Base-by-base conservation (phyloP, 2,329 filamentous ascomycete species). In the Fusarium avenaceum region DNA sequence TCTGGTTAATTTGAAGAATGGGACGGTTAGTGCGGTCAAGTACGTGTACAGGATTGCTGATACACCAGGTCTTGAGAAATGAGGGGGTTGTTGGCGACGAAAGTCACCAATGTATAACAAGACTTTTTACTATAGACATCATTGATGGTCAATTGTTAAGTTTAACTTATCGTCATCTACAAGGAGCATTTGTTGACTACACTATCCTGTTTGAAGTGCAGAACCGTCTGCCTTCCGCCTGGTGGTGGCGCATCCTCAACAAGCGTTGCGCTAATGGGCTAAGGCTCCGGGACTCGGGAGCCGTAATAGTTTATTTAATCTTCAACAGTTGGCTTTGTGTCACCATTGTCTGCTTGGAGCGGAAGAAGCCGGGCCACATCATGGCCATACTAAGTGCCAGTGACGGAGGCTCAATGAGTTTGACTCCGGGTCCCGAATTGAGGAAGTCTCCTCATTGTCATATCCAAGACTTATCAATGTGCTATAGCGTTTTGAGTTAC, bases 41-140 rank as follows among this genome's bases (percentile, higher is more conserved):
- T 69, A 62, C 32, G 51, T 68, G 1, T 69, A 62, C 2, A 53
- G 14, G 7, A 66, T 68, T 2, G 22, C 50, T 2, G 65, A 69
- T 7, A 68, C 65, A 3, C 59, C 59, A 2, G 46, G 65, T 13
- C 8, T 55, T 0, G 42, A 32, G 7, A n/a, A 10, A 11, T 33
- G 43, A 61, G 17, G 11, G 9, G 17, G 9, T 2, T n/a, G 30
- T 33, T 15, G 7, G 11, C 7, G 13, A 15, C 30, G 30, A 33
- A 7, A 15, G 14, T 15, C 30, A 33, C 30, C 6, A 14, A 33
- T 33, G 30, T 7, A 33, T 33, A 33, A 7, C 6, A 33, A 15
- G 13, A 5, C 14, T 15, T 33, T 33, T 14, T 14, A 33, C 30
- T 15, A 33, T 33, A 33, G 30, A 33, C 13, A 14, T 33, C 2